Base-by-base conservation (phyloP, 2,329 filamentous ascomycete species). In the Botrytis cinerea region DNA sequence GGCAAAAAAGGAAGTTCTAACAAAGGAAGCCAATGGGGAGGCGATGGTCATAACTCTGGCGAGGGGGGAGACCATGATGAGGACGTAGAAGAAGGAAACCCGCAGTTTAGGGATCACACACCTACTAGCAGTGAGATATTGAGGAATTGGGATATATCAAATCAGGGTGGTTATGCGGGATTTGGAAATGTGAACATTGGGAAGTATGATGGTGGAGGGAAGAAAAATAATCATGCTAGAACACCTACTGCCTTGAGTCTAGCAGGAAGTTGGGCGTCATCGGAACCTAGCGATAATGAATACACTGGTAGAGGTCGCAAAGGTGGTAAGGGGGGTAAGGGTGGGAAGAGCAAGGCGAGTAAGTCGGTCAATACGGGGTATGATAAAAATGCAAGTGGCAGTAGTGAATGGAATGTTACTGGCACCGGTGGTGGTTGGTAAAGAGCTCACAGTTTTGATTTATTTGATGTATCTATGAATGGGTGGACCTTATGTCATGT, bases 41-140 rank as follows among this genome's bases (percentile, higher is more conserved):
- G 45, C n/a, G 70, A 72, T 67, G 70, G 70, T 43, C 45, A 63
- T 16, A 66, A 57, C n/a, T 72, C 70, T 5, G 62, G 62, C 28
- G 28, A 72, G 22, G 70, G 70, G 12, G 59, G 57, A 51, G 70
- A 64, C 28, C 32, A 14, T 32, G 70, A 54, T 35, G 46, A 66
- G 20, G 35, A 72, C 38, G 46, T 40, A 32, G 48, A 68, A 28
- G 66, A 68, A 45, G 66, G 66, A 3, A 68, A 68, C 6, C 66
- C 66, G 2, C 66, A 68, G 10, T 43, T 68, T 22, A 51, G 35
- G 40, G 48, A 43, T 32, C 66, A 68, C 3, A 68, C 66, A 43
- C 70, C 70, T 14, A 72, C 70, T 14, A 57, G 46, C 14, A 57
- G 46, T 32, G 70, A 72, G 28, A 66, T 72, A 10, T 25, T 67